Base-by-base conservation (phyloP, 2,329 filamentous ascomycete genomes). In the Colletotrichum limetticola region DNA sequence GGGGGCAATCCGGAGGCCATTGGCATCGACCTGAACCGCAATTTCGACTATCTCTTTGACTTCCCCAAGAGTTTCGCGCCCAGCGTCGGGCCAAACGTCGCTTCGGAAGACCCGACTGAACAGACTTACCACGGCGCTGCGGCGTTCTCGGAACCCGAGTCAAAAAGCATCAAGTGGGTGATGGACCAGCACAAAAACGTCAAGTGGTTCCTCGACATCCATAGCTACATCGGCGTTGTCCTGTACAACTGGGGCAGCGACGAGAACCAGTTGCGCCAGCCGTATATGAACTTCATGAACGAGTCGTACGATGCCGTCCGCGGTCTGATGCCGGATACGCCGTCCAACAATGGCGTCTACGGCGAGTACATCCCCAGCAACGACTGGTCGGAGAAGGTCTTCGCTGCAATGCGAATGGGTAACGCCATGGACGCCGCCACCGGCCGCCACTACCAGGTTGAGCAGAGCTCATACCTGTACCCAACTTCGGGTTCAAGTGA, bases 211-310 rank as follows among this genome's bases (percentile, higher is more conserved):
- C 80, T 90, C 72, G 89, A 91, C 74, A 82, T 91, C 57, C 89
- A 91, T 82, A 89, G 88, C 1, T 87, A 83, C 32, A 82, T 84
- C 0, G 87, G 86, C 2, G 66, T 66, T 12, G 64, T 75, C 67
- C 79, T 91, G 16, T 90, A 90, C 79, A 84, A 82, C 67, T 91
- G 89, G 89, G 89, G 89, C 26, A 86, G 88, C 74, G 88, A 91
- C 75, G 83, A 86, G 59, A 81, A 86, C 69, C 89, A 91, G 79
- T 80, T 80, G 64, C 82, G 78, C 0, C 82, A 84, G 58, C 77
- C 84, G 0, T 75, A 75, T 61, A 86, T 88, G 83, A 90, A 85
- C 80, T 89, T 90, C 79, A 77, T 82, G 30, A 91, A 90, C 82
- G 66, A 80, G 2, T 79, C 84, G 4, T 91, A 86, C 72, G 85